Base-by-base conservation (phyloP, 164 flowering plant genomes). In the Vitis riparia region DNA sequence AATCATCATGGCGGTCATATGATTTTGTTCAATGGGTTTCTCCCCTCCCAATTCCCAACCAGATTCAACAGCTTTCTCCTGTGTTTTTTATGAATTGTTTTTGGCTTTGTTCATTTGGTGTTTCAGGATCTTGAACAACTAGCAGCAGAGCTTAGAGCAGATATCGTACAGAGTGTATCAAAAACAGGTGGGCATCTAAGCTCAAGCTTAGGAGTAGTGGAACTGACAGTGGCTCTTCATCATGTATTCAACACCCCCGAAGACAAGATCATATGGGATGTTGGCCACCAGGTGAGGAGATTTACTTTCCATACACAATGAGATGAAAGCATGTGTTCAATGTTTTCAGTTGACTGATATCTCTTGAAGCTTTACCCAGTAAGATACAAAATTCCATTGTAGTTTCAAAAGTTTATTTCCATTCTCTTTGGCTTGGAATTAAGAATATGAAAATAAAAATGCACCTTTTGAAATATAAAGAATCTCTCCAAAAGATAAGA, bases 201-300 rank as follows among this genome's bases (percentile, higher is more conserved):
- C 72, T 63, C 97, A 67, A 92, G 90, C 80, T 74, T 94, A 48
- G 98, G 98, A 15, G 97, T 91, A 8, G 97, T 92, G 68, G 98
- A 94, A 69, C 76, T 94, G 13, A 23, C 98, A 4, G 87, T 94
- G 61, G 93, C 98, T 66, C 80, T 94, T 3, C 98, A 94, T 66
- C 90, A 91, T 83, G 97, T 94, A 6, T 94, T 94, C 81, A 81
- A 85, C 58, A 76, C 93, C 11, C 98, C 98, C 62, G 87, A 86
- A 5, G 98, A 94, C 73, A 94, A 80, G 72, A 91, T 94, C 79
- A 84, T 94, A 14, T 94, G 98, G 98, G 98, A 94, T 73, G 98
- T 94, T 53, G 98, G 98, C 23, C 98, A 92, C 77, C 98, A 92
- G 91, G 98, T 94, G 13, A 65, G 75, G 63, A 72, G 56, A 47